A percentile compares a stretch with the other conserved stretches of the same genome.
Conservation (phyloP, 768 basidiomycete genomes). For the Podaxis sp. region DNA sequence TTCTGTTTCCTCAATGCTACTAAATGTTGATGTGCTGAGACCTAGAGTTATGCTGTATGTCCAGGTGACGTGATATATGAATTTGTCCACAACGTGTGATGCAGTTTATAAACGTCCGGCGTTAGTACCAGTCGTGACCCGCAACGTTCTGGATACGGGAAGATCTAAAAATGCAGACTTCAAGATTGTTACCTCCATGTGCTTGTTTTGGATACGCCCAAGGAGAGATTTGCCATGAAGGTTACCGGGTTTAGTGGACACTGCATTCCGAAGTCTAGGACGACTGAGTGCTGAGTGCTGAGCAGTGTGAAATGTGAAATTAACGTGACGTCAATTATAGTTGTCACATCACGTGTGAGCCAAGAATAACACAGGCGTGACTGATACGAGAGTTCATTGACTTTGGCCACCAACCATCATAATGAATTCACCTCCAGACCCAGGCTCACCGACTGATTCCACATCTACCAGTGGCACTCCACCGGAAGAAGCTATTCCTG, state of each 20-base stretch:
- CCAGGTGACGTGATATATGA: neutral
- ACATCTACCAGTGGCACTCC: conserved; percentile 40
- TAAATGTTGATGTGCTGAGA: neutral
- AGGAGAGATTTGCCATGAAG: too few relatives aligned
- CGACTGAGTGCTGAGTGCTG: too few relatives aligned
- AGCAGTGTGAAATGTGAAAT: too few relatives aligned
- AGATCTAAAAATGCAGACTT: too few relatives aligned
- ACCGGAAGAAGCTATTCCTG: conserved; percentile 32
- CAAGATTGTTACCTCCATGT: too few relatives aligned
- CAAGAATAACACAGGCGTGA: neutral
- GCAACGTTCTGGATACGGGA: too few relatives aligned
- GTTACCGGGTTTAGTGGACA: too few relatives aligned
- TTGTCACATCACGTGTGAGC: neutral
- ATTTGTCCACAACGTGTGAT: neutral
- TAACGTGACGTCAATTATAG: neutral
- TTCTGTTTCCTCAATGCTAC: neutral
- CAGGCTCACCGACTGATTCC: conserved; percentile 33
- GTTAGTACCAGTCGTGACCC: too few relatives aligned
- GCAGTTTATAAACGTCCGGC: neutral
- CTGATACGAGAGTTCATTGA: neutral
- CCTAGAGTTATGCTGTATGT: neutral
- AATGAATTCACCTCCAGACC: conserved; percentile 41
- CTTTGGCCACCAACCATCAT: neutral
- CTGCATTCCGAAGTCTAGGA: too few relatives aligned
- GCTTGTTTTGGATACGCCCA: too few relatives aligned